phyloP scores from a whole-genome alignment of 306 rosid genomes.

The Vigna angularis region DNA sequence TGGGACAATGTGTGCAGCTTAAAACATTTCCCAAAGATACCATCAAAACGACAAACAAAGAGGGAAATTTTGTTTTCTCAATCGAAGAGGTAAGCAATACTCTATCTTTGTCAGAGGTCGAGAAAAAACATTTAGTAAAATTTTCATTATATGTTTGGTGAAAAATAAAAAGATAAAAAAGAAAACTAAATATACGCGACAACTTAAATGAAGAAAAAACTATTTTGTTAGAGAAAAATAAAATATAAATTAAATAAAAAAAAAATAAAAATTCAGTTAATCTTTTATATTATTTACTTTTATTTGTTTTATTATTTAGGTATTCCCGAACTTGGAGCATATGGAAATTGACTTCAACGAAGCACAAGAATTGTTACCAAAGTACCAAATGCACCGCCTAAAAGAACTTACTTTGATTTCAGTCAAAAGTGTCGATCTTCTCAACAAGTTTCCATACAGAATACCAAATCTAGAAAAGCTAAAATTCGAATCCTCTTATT shows the following conservation, averaged over 20 bases:
- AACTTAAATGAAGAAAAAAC: no score
- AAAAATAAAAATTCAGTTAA: no score
- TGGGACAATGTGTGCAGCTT: accelerated
- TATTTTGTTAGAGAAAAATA: no score
- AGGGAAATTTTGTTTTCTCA: not conserved
- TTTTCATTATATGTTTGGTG: no score
- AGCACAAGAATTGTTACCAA: not conserved
- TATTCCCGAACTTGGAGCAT: constrained; percentile 5
- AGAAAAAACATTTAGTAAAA: not conserved
- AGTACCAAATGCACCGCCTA: not conserved
- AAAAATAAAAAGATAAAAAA: no score
- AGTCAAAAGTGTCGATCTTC: not conserved
- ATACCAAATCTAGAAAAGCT: constrained; percentile 35
- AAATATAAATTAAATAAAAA: no score
- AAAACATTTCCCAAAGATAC: not conserved
- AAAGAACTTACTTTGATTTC: not conserved
- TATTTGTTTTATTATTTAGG: not conserved
- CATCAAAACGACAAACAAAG: not conserved
- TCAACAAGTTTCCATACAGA: constrained; percentile 5
- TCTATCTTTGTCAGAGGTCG: not conserved
- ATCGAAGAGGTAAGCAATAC: constrained; percentile 19
- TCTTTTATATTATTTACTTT: not conserved
- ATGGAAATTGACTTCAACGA: not conserved
- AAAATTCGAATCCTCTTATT: not conserved
- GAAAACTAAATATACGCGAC: no score